Conservation (phyloP, 2,329 filamentous ascomycete genomes). For the Hypoxylon sp. region DNA sequence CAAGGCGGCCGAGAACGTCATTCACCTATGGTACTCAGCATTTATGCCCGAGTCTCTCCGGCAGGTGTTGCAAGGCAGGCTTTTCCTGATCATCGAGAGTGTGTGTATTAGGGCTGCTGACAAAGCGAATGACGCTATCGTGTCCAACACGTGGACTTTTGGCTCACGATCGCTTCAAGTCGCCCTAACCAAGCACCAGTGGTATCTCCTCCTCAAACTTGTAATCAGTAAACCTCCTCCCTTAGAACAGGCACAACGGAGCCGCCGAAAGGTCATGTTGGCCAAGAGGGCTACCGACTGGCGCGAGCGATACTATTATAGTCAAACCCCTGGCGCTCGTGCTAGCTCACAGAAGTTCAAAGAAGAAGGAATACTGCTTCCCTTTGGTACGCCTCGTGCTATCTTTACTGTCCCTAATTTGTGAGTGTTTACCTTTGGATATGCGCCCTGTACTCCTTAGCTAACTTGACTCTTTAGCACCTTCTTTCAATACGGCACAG, state of each 20-base stretch:
- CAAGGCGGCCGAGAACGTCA: slow-evolving; percentile 9
- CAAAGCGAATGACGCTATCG: not conserved
- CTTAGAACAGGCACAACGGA: slow-evolving; percentile 4
- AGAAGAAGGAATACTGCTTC: slow-evolving; percentile 51
- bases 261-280: slow-evolving; percentile 10
- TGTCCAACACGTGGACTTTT: slow-evolving; percentile 22
- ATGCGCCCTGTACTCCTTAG: not conserved
- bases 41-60: slow-evolving; percentile 15
- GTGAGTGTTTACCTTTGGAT: slow-evolving; percentile 44
- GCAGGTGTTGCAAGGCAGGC: slow-evolving; percentile 5
- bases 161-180: slow-evolving; percentile 10
- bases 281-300: slow-evolving; percentile 21
- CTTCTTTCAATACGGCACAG: slow-evolving; percentile 41
- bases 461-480: slow-evolving; percentile 44
- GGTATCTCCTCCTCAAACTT: slow-evolving; percentile 5
- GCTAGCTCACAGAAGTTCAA: slow-evolving; percentile 44
- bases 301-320: slow-evolving; percentile 9
- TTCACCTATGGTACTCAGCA: slow-evolving; percentile 25
- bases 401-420: slow-evolving; percentile 51
- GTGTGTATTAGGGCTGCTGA: slow-evolving; percentile 14
- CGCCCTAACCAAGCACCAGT: slow-evolving; percentile 12
- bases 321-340: slow-evolving; percentile 30
- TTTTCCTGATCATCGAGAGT: not conserved
- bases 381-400: slow-evolving; percentile 44
- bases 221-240: slow-evolving; percentile 9